Evolutionary conservation across 805 yeast species (phyloP).

Genomic region (Yarrowia hollandica): DNA sequence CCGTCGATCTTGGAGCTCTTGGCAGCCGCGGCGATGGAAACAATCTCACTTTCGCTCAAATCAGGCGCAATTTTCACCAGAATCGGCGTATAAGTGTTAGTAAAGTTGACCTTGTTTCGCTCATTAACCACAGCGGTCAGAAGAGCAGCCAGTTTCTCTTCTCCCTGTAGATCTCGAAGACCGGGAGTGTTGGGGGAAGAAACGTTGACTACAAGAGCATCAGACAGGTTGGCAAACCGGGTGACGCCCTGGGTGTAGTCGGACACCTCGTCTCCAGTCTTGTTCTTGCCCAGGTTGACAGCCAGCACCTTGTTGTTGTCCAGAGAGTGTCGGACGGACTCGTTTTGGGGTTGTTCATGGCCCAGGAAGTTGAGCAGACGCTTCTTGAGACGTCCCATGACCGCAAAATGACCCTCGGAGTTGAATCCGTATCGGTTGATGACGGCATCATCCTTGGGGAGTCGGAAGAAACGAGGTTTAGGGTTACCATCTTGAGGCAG

Average conservation of each 20-base stretch:
- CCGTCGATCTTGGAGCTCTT: constrained; percentile 81
- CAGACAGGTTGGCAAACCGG: constrained; percentile 79
- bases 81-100: constrained; percentile 62
- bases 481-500: constrained; percentile 94
- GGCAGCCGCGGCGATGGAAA: constrained; percentile 79
- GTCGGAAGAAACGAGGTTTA: constrained; percentile 84
- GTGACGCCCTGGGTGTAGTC: constrained; percentile 86
- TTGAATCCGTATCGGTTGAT: constrained; percentile 95
- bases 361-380: constrained; percentile 52
- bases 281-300: constrained; percentile 88
- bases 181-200: constrained; percentile 98
- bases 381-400: constrained; percentile 62
- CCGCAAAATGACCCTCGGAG: constrained; percentile 80
- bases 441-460: constrained; percentile 83
- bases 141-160: constrained; percentile 66
- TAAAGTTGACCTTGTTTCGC: constrained; percentile 48
- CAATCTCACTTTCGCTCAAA: constrained; percentile 74
- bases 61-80: constrained; percentile 95
- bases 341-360: constrained; percentile 32
- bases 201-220: constrained; percentile 84
- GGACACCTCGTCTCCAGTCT: constrained; percentile 82
- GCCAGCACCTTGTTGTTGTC: constrained; percentile 67
- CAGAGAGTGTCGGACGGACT: constrained; percentile 47
- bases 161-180: constrained; percentile 79
- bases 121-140: constrained; percentile 67